Base-by-base conservation (phyloP, 2,329 filamentous ascomycete genomes). In the Alternaria arbusti region DNA sequence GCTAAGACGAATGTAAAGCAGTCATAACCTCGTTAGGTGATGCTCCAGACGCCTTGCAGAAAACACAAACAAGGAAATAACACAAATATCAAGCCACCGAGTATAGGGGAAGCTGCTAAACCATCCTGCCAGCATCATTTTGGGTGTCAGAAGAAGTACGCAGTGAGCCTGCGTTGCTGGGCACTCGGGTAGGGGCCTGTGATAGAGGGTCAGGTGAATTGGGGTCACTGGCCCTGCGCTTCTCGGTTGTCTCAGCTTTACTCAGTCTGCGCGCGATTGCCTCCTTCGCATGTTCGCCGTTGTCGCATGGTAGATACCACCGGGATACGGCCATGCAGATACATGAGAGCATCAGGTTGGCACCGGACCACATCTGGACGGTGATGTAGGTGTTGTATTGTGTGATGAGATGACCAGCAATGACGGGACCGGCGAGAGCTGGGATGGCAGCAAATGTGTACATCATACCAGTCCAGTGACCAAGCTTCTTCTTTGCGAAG, bases 381-480 rank as follows among this genome's bases (percentile, higher is more conserved):
- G 82, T 82, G 51, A 84, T 65, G 66, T 81, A 85, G 13, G 73
- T 80, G 12, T 74, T 63, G 57, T 78, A 84, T 32, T 73, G 46
- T 3, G 77, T 79, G 65, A 85, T 80, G 44, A 86, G 71, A 62
- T 82, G 75, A 10, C 84, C 84, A 17, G 82, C 81, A 59, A 86
- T 81, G 61, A 85, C 72, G 1, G 84, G 84, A 3, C 84, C 84
- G 5, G 78, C 75, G 10, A 86, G 77, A 2, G 83, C 79, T n/a
- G 81, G 82, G 1, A 82, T 69, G 2, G 82, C 82, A 9, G 83
- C 79, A 47, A 76, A 73, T 11, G 79, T 80, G 75, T 85, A 86
- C 84, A 85, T 84, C 83, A 85, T 85, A 45, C 84, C 84, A 4
- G 79, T 82, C 84, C 84, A 86, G 57, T 85, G 84, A 13, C 84